Percentiles rank a stretch among this genome's conserved stretches.
Conservation (phyloP, 2,329 filamentous ascomycete genomes). For the Fusarium agapanthi region DNA sequence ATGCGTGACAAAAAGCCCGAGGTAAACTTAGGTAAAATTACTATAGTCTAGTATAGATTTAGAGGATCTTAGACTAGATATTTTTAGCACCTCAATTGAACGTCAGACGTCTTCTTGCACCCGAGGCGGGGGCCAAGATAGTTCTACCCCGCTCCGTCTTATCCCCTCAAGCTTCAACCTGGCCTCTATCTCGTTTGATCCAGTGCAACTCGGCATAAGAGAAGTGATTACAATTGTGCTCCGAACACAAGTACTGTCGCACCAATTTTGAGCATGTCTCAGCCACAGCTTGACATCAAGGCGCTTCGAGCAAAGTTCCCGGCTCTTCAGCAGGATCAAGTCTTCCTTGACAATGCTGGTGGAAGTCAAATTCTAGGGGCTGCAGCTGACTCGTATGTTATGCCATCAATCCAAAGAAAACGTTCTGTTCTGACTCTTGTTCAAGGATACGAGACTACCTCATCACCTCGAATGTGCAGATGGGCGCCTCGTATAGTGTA, state of each 20-base stretch:
- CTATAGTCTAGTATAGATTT: too few species aligned
- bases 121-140: not conserved
- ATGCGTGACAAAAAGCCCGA: too few species aligned
- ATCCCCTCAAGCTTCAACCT: not conserved
- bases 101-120: too few species aligned
- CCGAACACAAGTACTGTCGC: fast-evolving
- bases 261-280: slow-evolving; percentile 20
- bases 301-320: slow-evolving; percentile 67
- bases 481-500: slow-evolving; percentile 74
- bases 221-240: fast-evolving
- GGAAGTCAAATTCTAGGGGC: slow-evolving; percentile 74
- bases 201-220: not conserved
- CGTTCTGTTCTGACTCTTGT: slow-evolving; percentile 53
- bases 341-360: slow-evolving; percentile 82
- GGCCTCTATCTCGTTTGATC: fast-evolving
- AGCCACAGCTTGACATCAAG: not conserved
- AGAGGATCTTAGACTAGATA: too few species aligned
- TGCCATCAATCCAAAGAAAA: fast-evolving
- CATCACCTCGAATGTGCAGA: slow-evolving; percentile 74
- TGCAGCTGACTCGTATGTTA: slow-evolving; percentile 51
- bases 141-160: slow-evolving; percentile 1
- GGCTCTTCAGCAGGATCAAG: slow-evolving; percentile 70
- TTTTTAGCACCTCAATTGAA: too few species aligned
- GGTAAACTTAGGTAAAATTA: too few species aligned
- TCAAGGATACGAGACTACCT: slow-evolving; percentile 71